Conservation (phyloP, 495 filamentous ascomycete genomes). For the Bacidia rubella region DNA sequence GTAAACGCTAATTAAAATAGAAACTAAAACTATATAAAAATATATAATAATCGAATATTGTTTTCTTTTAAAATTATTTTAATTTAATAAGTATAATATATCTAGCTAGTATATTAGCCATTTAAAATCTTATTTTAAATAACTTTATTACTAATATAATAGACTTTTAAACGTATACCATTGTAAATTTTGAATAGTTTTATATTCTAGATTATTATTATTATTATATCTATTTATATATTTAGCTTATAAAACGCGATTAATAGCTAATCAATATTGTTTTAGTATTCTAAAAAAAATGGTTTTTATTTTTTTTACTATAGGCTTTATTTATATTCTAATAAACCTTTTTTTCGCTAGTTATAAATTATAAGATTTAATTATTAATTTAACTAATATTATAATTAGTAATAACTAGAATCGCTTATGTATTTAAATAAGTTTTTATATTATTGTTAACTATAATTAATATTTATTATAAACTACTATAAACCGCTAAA, state of each 20-base stretch:
- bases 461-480: background rate
- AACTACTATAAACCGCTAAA: background rate
- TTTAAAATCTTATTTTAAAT: background rate
- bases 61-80: no score
- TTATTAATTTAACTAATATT: background rate
- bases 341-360: background rate
- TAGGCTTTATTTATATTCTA: background rate
- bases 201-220: no score
- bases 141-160: background rate
- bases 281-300: background rate
- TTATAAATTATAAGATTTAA: background rate
- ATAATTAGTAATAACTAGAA: background rate
- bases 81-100: no score
- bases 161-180: no score
- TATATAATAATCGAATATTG: no score
- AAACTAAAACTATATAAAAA: background rate
- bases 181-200: no score
- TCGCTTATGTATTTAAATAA: background rate
- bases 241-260: background rate
- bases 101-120: background rate
- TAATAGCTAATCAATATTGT: constrained; percentile 1
- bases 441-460: background rate
- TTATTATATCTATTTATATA: background rate
- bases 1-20: no score
- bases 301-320: background rate